These are phyloP conservation scores for Solanum chacoense DNA, from an alignment of 305 asterid species.

Conservation along the genomic window DNA sequence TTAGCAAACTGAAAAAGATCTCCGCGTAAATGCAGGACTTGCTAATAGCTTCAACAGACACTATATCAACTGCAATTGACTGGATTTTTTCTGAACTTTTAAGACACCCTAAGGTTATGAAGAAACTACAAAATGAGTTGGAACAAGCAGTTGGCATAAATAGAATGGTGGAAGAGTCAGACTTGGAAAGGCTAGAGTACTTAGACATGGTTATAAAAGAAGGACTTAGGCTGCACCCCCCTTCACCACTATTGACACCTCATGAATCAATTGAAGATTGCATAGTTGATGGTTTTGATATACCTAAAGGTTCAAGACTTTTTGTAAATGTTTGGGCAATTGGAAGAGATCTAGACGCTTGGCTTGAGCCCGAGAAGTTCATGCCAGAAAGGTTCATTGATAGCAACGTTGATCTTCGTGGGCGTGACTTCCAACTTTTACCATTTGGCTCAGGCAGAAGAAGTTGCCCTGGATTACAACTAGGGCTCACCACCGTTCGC, in stretches of 20 bases:
- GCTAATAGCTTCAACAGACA: not conserved
- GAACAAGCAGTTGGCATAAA: not conserved
- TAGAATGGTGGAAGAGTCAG: not conserved
- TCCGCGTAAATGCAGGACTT: not conserved
- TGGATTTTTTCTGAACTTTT: not conserved
- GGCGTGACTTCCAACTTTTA: constrained; percentile 29
- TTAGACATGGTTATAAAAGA: not conserved
- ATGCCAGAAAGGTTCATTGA: constrained; percentile 38
- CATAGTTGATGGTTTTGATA: constrained; percentile 20
- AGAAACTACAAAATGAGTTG: not conserved
- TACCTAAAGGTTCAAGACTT: constrained; percentile 12
- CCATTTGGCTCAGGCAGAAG: not conserved
- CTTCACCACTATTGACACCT: not conserved
- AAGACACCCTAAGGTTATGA: not conserved
- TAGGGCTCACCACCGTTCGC: constrained; percentile 26
- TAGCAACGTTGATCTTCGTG: constrained; percentile 26
- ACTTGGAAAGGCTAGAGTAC: not conserved
- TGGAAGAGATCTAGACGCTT: not conserved
- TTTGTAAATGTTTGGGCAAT: not conserved
- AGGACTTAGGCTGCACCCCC: not conserved
- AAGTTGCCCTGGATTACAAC: constrained; percentile 29
- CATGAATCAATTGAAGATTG: not conserved
- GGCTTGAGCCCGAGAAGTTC: constrained; percentile 41
- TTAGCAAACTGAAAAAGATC: not conserved
- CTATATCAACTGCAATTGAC: not conserved